Percentiles rank a stretch among this genome's conserved stretches.
phyloP scores from a whole-genome alignment of 202 grass and related monocot genomes.

The Setaria italica region DNA sequence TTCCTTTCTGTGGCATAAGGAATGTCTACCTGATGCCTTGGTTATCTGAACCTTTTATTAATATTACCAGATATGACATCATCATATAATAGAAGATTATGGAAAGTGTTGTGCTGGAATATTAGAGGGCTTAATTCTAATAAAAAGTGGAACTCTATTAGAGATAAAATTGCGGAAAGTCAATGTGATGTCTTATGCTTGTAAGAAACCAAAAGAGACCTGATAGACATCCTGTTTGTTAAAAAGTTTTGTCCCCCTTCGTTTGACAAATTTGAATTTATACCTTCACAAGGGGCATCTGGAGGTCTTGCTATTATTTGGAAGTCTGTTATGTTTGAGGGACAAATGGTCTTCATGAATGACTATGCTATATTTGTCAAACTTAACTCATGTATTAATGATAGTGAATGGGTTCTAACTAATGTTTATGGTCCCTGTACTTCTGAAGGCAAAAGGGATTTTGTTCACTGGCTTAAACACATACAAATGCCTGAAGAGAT shows the following conservation, averaged over 20 bases:
- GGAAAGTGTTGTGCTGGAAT: too few species aligned
- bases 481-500: not conserved
- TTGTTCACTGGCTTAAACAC: rapidly evolving
- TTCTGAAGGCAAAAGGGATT: rapidly evolving
- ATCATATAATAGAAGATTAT: too few species aligned
- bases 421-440: not conserved
- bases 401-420: not conserved
- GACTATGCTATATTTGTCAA: too few species aligned
- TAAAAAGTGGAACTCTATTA: too few species aligned
- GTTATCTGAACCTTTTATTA: too few species aligned
- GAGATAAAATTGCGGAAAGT: too few species aligned
- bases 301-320: not conserved
- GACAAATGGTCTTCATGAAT: rapidly evolving
- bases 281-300: not conserved
- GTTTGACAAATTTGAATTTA: not conserved
- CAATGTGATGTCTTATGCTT: too few species aligned
- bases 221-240: not conserved
- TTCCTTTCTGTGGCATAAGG: too few species aligned
- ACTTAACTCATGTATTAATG: rapidly evolving
- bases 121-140: too few species aligned
- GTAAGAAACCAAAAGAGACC: too few species aligned
- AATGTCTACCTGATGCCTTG: too few species aligned
- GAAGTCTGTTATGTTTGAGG: rapidly evolving
- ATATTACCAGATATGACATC: too few species aligned
- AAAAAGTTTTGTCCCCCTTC: not conserved